Percentiles rank a stretch among this genome's conserved stretches.
phyloP scores from a whole-genome alignment of 495 filamentous ascomycete species.

The Penicillium lividum region DNA sequence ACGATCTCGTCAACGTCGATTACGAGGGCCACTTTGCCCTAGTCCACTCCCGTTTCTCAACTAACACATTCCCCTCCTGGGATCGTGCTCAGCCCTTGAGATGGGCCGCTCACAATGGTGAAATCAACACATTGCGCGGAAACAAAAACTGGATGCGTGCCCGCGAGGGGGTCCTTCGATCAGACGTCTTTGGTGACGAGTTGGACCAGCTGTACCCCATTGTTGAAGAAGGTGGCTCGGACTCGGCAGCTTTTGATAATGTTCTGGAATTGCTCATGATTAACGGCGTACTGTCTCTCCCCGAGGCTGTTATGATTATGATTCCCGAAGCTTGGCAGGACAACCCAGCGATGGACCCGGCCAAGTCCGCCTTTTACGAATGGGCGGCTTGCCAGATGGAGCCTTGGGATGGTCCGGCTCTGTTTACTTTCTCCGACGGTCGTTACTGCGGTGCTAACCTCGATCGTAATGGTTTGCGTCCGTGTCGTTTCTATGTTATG shows the following conservation, averaged over 20 bases:
- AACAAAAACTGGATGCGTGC: slow-evolving; percentile 99
- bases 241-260: slow-evolving; percentile 98
- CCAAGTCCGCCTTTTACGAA: slow-evolving; percentile 98
- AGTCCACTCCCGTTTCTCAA: slow-evolving; percentile 97
- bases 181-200: slow-evolving; percentile 89
- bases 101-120: slow-evolving; percentile 98
- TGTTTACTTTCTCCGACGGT: slow-evolving; percentile 98
- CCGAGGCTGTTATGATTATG: slow-evolving; percentile 99
- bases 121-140: slow-evolving; percentile 96
- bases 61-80: slow-evolving; percentile 99
- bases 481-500: slow-evolving; percentile 97
- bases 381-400: slow-evolving; percentile 99
- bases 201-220: slow-evolving; percentile 92
- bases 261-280: slow-evolving; percentile 93
- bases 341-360: slow-evolving; percentile 86
- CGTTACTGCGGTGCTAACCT: slow-evolving; percentile 97
- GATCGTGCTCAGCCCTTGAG: slow-evolving; percentile 95
- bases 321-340: slow-evolving; percentile 99
- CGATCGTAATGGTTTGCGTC: slow-evolving; percentile 96
- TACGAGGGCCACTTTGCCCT: slow-evolving; percentile 98
- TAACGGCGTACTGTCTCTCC: slow-evolving; percentile 95
- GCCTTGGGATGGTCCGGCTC: slow-evolving; percentile 96
- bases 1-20: slow-evolving; percentile 95
- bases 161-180: slow-evolving; percentile 93
- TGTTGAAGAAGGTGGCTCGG: slow-evolving; percentile 95